These are phyloP conservation scores for Albophoma yamanashiensis DNA, from an alignment of 2,329 filamentous ascomycete genomes.

Conservation along the genomic window DNA sequence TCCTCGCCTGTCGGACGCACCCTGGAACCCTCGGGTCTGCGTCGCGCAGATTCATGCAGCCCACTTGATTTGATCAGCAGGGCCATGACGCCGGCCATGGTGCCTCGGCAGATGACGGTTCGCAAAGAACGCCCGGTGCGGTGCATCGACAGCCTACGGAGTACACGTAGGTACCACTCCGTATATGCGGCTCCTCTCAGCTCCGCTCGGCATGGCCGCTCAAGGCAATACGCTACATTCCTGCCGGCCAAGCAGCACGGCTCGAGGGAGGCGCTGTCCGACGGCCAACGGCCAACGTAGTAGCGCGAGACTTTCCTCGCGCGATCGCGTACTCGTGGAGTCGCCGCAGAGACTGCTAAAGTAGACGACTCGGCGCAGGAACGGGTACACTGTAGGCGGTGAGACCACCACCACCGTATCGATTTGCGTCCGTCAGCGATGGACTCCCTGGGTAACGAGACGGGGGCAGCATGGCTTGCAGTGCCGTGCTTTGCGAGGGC, in stretches of 20 bases:
- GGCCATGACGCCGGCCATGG: background rate
- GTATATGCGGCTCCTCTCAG: background rate
- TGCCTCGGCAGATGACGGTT: background rate
- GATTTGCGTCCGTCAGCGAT: background rate
- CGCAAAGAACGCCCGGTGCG: background rate
- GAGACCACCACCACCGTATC: background rate
- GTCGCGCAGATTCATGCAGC: background rate
- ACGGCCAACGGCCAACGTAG: background rate
- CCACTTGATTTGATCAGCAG: background rate
- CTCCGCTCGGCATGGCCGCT: background rate
- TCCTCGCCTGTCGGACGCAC: background rate
- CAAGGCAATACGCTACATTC: background rate
- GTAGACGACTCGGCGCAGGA: background rate
- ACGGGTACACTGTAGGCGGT: background rate
- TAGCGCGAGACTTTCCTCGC: background rate
- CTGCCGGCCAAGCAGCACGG: background rate
- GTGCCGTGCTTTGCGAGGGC: background rate
- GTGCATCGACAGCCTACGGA: background rate
- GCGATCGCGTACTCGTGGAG: too few species aligned
- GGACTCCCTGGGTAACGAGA: background rate
- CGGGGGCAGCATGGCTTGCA: background rate
- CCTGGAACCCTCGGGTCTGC: background rate
- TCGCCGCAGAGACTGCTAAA: too few species aligned
- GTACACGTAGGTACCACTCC: background rate
- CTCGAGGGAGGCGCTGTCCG: background rate